A percentile compares a stretch with the other conserved stretches of the same genome.
Conservation (phyloP, 2,329 filamentous ascomycete genomes). For the Nectriaceae sp. region DNA sequence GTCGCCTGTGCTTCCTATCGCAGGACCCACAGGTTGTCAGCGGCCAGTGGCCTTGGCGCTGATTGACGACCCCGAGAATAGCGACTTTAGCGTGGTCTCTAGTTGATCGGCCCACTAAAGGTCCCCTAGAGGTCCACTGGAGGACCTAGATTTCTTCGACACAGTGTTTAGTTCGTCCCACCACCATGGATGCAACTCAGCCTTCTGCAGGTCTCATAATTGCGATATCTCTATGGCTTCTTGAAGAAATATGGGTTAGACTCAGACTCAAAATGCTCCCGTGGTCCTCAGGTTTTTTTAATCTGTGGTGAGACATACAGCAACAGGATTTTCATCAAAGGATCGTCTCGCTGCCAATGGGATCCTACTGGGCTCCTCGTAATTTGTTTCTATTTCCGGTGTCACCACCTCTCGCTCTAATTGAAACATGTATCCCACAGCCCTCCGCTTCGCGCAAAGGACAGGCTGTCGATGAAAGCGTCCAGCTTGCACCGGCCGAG, state of each 20-base stretch:
- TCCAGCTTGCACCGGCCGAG: constrained; percentile 70
- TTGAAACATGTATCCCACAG: constrained; percentile 57
- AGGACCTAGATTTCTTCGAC: too few species aligned
- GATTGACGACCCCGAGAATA: too few species aligned
- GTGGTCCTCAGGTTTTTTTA: not conserved
- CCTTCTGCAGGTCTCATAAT: not conserved
- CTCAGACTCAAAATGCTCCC: not conserved
- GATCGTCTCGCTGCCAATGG: too few species aligned
- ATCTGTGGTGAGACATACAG: not conserved
- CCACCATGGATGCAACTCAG: too few species aligned
- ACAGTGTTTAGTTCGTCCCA: too few species aligned
- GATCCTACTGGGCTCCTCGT: too few species aligned
- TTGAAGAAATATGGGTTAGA: not conserved
- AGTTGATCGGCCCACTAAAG: too few species aligned
- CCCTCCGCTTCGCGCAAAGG: constrained; percentile 72
- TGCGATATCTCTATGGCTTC: not conserved
- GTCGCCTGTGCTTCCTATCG: too few species aligned
- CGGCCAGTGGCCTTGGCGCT: not conserved
- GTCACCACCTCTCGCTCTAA: constrained; percentile 7
- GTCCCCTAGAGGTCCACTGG: too few species aligned
- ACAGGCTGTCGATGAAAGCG: constrained; percentile 73
- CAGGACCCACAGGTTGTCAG: too few species aligned
- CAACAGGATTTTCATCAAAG: too few species aligned
- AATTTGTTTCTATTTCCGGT: constrained; percentile 16
- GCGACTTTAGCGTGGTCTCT: too few species aligned